A percentile compares a stretch with the other conserved stretches of the same genome.
Conservation (phyloP, 2,329 filamentous ascomycete species). For the Chrysoporthe deuterocubensis region DNA sequence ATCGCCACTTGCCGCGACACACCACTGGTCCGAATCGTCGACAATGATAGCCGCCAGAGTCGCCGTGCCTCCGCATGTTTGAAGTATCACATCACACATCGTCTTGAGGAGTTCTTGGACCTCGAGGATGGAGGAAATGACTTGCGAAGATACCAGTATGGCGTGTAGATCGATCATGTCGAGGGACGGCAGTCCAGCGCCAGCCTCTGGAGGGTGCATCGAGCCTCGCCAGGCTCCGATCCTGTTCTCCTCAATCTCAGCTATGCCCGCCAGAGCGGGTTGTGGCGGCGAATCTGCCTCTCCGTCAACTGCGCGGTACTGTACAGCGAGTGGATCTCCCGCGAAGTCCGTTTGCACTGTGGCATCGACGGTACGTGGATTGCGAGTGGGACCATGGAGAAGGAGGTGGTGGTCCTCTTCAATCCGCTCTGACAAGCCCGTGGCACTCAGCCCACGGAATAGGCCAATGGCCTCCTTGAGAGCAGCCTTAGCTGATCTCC, state of each 20-base stretch:
- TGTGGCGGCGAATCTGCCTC: slow-evolving; percentile 51
- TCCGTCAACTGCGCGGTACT: slow-evolving; percentile 53
- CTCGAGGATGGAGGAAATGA: slow-evolving; percentile 77
- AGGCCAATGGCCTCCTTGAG: slow-evolving; percentile 69
- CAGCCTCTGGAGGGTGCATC: slow-evolving; percentile 60
- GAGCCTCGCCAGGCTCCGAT: slow-evolving; percentile 68
- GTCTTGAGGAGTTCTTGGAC: slow-evolving; percentile 77
- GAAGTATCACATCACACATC: slow-evolving; percentile 80
- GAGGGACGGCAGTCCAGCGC: slow-evolving; percentile 69
- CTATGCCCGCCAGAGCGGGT: slow-evolving; percentile 48
- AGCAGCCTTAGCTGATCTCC: slow-evolving; percentile 70
- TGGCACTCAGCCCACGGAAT: slow-evolving; percentile 71
- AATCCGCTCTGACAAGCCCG: slow-evolving; percentile 70
- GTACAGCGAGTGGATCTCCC: slow-evolving; percentile 56
- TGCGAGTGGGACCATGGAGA: slow-evolving; percentile 64
- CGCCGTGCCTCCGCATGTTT: slow-evolving; percentile 73
- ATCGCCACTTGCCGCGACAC: slow-evolving; percentile 73
- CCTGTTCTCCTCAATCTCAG: slow-evolving; percentile 59
- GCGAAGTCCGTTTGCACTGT: slow-evolving; percentile 74
- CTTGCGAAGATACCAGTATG: slow-evolving; percentile 77
- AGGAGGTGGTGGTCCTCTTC: slow-evolving; percentile 70
- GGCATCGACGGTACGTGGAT: slow-evolving; percentile 62
- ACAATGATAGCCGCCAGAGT: slow-evolving; percentile 76
- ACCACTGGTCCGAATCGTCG: slow-evolving; percentile 72
- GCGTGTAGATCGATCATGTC: slow-evolving; percentile 84